These are phyloP conservation scores for Musa acuminata DNA, from an alignment of 176 grass and related monocot genomes.

Conservation along the genomic window DNA sequence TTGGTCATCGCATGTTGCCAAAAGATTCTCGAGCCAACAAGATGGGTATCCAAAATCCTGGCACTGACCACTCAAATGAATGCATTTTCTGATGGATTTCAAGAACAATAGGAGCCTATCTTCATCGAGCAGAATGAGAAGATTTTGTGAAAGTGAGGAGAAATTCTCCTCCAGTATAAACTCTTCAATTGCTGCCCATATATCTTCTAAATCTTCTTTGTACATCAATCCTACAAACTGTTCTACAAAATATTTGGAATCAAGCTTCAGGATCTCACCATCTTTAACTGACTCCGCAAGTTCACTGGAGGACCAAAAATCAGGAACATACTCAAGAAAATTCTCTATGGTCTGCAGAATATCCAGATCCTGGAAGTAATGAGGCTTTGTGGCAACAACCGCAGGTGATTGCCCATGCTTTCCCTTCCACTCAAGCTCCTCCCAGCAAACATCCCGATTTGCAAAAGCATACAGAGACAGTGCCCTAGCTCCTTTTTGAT, in stretches of 20 bases:
- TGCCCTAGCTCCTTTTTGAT: conserved; percentile 74
- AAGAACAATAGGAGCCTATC: conserved; percentile 59
- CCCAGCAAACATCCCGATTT: conserved; percentile 79
- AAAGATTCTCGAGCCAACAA: conserved; percentile 83
- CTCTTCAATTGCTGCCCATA: conserved; percentile 57
- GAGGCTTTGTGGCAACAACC: conserved; percentile 84
- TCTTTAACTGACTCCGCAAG: conserved; percentile 77
- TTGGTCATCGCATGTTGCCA: conserved; percentile 20
- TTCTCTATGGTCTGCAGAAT: conserved; percentile 69
- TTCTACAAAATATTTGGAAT: conserved; percentile 67
- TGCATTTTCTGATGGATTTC: conserved; percentile 40
- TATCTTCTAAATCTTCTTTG: conserved; percentile 49
- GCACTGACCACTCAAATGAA: conserved; percentile 38
- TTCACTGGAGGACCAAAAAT: conserved; percentile 85
- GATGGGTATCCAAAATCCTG: conserved; percentile 43
- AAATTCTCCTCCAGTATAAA: conserved; percentile 67
- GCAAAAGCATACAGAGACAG: conserved; percentile 75
- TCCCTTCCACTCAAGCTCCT: conserved; percentile 94
- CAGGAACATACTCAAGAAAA: conserved; percentile 74
- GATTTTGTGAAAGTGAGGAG: conserved; percentile 57
- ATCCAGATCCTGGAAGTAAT: conserved; percentile 86
- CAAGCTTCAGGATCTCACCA: conserved; percentile 74
- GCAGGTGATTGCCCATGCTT: conserved; percentile 88
- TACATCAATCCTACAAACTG: conserved; percentile 63
- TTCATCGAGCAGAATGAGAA: conserved; percentile 65